These are phyloP conservation scores for Blastobotrys muscicola DNA, from an alignment of 805 yeast genomes.

Conservation along the genomic window DNA sequence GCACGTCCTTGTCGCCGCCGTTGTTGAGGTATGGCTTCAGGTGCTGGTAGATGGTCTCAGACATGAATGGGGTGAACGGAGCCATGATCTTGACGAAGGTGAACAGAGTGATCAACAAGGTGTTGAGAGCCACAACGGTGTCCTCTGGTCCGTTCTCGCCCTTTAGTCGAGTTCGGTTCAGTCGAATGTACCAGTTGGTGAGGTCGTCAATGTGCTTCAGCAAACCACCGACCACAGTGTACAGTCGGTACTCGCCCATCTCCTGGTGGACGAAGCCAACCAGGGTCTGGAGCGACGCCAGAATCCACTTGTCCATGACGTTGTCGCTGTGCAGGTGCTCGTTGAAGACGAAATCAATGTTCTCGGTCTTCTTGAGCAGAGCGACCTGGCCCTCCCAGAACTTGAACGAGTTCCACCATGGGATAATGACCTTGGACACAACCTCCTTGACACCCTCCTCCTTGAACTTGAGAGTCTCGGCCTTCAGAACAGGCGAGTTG, in stretches of 20 bases:
- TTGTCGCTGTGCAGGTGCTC: slow-evolving; percentile 56
- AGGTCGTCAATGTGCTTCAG: slow-evolving; percentile 83
- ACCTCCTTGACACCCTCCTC: slow-evolving; percentile 99
- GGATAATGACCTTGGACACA: slow-evolving; percentile 87
- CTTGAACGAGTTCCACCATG: slow-evolving; percentile 98
- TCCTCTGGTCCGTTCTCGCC: slow-evolving; percentile 85
- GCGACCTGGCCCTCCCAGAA: slow-evolving; percentile 93
- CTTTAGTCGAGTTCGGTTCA: slow-evolving; percentile 95
- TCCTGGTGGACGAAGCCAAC: slow-evolving; percentile 78
- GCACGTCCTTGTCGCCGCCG: slow-evolving; percentile 45
- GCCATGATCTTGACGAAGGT: slow-evolving; percentile 94
- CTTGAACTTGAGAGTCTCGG: slow-evolving; percentile 92
- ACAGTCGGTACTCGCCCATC: slow-evolving; percentile 83
- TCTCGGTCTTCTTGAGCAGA: slow-evolving; percentile 65
- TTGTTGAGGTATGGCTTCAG: slow-evolving; percentile 46
- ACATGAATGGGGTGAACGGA: slow-evolving; percentile 94
- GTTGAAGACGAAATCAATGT: slow-evolving; percentile 64
- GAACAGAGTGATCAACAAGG: slow-evolving; percentile 81
- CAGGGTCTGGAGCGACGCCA: slow-evolving; percentile 92
- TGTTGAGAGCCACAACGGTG: slow-evolving; percentile 77
- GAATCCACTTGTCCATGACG: slow-evolving; percentile 96
- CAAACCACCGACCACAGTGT: slow-evolving; percentile 92
- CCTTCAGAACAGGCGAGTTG: slow-evolving; percentile 94
- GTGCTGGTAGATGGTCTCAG: slow-evolving; percentile 81
- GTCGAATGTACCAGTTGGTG: slow-evolving; percentile 98